A percentile compares a stretch with the other conserved stretches of the same genome.
These are phyloP conservation scores for Crotalaria pallida DNA, from an alignment of 306 rosid genomes.

Conservation along the genomic window DNA sequence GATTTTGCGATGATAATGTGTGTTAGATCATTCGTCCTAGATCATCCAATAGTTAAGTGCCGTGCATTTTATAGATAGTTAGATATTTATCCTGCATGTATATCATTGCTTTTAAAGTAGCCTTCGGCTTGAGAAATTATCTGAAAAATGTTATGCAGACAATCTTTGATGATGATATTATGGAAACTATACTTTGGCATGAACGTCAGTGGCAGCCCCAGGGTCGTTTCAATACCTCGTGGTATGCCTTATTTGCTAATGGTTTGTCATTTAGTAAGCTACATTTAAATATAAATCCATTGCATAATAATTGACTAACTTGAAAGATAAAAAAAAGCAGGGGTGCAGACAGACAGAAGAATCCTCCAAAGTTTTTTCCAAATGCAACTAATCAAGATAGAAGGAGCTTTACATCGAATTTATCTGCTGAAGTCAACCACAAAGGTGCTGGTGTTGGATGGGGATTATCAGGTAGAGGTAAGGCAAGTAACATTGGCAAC, in stretches of 20 bases:
- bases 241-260: conserved; percentile 4
- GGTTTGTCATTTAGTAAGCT: background rate
- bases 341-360: background rate
- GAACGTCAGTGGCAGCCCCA: conserved; percentile 9
- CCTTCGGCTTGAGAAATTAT: background rate
- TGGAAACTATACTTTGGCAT: conserved; percentile 42
- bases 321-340: conserved; percentile 7
- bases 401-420: background rate
- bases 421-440: background rate
- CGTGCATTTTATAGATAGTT: no score
- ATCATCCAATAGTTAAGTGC: no score
- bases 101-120: background rate
- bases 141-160: conserved; percentile 22
- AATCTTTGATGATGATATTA: conserved; percentile 25
- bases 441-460: conserved; percentile 31
- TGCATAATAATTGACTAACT: background rate
- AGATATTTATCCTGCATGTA: no score
- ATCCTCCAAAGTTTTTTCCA: background rate
- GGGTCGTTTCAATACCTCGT: background rate
- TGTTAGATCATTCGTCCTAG: no score
- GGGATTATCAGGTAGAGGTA: conserved; percentile 32
- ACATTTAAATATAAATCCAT: background rate
- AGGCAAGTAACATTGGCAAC: background rate
- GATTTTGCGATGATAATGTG: no score
- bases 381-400: background rate